Conservation (phyloP, 192 early-diverging fungal species). For the Phycomyces blakesleeanus region DNA sequence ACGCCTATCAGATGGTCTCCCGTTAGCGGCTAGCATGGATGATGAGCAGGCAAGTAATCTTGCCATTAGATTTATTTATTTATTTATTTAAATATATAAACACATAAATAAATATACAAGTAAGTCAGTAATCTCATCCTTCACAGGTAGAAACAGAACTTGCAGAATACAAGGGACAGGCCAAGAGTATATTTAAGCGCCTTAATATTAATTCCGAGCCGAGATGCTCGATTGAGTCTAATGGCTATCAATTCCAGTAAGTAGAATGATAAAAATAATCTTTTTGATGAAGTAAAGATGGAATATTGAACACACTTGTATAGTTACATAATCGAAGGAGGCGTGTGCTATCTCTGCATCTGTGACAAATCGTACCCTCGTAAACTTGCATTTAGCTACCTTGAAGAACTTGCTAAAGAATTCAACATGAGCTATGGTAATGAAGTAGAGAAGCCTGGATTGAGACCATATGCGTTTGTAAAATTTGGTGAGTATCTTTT, state of each 20-base stretch:
- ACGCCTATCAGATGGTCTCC: slow-evolving; percentile 88
- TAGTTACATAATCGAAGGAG: slow-evolving; percentile 93
- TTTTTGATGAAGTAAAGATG: no score
- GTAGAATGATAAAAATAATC: not conserved
- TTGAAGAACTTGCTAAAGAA: slow-evolving; percentile 93
- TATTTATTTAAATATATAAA: not conserved
- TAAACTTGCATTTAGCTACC: slow-evolving; percentile 90
- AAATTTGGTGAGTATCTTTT: slow-evolving; percentile 72
- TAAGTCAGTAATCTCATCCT: not conserved
- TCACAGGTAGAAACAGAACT: slow-evolving; percentile 73
- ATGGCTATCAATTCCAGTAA: slow-evolving; percentile 86
- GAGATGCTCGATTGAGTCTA: slow-evolving; percentile 93
- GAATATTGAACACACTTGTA: not conserved
- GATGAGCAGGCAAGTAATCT: slow-evolving; percentile 73
- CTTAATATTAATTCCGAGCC: slow-evolving; percentile 82
- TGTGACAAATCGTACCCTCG: slow-evolving; percentile 91
- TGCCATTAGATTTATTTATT: not conserved
- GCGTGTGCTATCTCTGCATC: slow-evolving; percentile 92
- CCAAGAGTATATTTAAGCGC: slow-evolving; percentile 88
- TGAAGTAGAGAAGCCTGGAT: slow-evolving; percentile 76
- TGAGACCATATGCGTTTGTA: slow-evolving; percentile 95
- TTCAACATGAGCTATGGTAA: slow-evolving; percentile 91
- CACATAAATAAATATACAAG: not conserved
- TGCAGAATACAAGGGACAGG: slow-evolving; percentile 90
- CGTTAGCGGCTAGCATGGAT: slow-evolving; percentile 93